Percentiles rank a stretch among this genome's conserved stretches.
Evolutionary conservation across 148 eudicot species (phyloP).

Genomic region (Rhododendron griersonianum): DNA sequence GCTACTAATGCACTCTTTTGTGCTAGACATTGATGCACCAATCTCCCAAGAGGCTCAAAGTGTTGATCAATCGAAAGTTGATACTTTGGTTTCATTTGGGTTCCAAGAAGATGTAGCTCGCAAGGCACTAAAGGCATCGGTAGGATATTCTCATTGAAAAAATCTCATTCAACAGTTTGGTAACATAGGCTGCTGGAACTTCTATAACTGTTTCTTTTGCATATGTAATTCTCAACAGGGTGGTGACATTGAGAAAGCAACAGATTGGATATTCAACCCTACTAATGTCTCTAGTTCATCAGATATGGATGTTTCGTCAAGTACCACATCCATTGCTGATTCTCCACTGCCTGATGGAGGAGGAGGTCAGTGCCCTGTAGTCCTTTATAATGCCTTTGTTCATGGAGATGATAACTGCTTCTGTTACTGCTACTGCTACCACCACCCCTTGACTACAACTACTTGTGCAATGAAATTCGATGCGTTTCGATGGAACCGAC

Average conservation of each 20-base stretch:
- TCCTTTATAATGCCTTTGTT: background rate
- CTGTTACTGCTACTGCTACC: background rate
- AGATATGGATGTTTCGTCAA: slow-evolving; percentile 60
- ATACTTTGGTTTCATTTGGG: slow-evolving; percentile 74
- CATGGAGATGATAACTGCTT: background rate
- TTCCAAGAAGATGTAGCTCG: slow-evolving; percentile 76
- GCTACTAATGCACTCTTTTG: slow-evolving; percentile 8
- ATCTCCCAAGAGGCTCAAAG: slow-evolving; percentile 38
- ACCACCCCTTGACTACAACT: background rate
- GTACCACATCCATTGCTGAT: slow-evolving; percentile 34
- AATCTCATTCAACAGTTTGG: background rate
- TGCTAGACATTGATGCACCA: slow-evolving; percentile 84
- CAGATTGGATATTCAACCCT: slow-evolving; percentile 88
- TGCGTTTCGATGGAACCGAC: background rate
- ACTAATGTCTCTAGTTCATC: slow-evolving; percentile 42
- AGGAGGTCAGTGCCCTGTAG: slow-evolving; percentile 67
- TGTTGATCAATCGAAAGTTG: slow-evolving; percentile 70
- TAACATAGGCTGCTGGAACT: background rate
- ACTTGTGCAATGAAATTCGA: background rate
- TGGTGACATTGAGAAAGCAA: slow-evolving; percentile 90
- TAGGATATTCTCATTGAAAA: slow-evolving; percentile 20
- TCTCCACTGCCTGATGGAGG: slow-evolving; percentile 78
- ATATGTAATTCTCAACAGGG: slow-evolving; percentile 42
- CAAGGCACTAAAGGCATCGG: slow-evolving; percentile 71
- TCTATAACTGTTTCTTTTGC: background rate